Evolutionary conservation across 148 eudicot species (phyloP), one percentile per base, ranked within the genome.

Genomic region (Camellia lanceoleosa): DNA sequence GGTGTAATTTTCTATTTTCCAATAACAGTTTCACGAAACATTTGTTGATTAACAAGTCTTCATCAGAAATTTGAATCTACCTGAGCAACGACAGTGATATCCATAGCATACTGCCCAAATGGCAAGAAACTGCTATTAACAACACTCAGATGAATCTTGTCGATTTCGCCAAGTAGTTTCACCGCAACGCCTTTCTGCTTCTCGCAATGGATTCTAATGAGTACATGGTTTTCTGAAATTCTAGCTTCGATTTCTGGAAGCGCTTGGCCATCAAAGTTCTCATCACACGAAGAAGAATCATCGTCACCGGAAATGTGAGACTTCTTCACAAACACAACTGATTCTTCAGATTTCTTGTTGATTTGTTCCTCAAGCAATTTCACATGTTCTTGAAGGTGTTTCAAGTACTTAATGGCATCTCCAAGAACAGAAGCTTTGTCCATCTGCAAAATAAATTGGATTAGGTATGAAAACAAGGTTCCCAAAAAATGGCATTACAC

Each of bases 391-490:
- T 91, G 89, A 10, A 93, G 93, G 23, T 89, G 89, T 81, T 93
- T 90, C 71, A 93, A 54, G 85, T 93, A 87, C 75, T 87, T 86
- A 0, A 87, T 83, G 4, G 97, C 92, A 68, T 91, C 94, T 63
- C 80, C 91, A 14, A 91, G 91, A 23, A 93, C 89, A 7, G 97
- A 86, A 56, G 93, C 94, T 80, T 78, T 78, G 75, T 78, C 81
- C 75, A 78, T 78, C 68, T 78, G 68, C 7, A 42, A 44, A 14
- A n/a, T 63, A 59, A 16, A 10, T 11, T 59, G 15, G 62, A 59
- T 11, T 59, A 49, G 52, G 52, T 4, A 49, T 49, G 52, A 49
- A 49, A 49, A 49, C 6, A 49, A 2, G 7, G 52, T 49, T 49
- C 7, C 52, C 52, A 49, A 49, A 30, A 49, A 49, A 49, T 49